Evolutionary conservation across 352 stramenopile species (phyloP).

Genomic region (Phytopythium ostracodes): DNA sequence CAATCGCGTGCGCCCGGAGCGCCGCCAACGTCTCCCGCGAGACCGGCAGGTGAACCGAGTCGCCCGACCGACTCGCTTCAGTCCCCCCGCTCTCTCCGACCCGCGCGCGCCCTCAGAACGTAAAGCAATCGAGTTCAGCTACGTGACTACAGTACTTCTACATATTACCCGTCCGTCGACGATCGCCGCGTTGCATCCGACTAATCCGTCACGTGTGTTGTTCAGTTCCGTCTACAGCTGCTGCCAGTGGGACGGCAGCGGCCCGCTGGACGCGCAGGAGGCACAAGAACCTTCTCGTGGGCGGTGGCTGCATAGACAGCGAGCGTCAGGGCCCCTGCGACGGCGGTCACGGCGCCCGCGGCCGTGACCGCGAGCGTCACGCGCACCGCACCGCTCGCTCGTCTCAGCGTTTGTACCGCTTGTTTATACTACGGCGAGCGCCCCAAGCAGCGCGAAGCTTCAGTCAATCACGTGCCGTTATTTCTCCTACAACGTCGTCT

Average conservation of each 20-base stretch:
- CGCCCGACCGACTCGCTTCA: not conserved
- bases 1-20: not conserved
- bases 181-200: no score
- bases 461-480: not conserved
- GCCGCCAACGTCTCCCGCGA: not conserved
- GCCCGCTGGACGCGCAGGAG: not conserved
- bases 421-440: not conserved
- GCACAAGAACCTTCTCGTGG: conserved; percentile 1
- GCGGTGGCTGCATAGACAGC: not conserved
- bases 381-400: not conserved
- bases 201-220: no score
- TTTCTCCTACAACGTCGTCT: not conserved
- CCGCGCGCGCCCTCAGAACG: not conserved
- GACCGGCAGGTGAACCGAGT: conserved; percentile 5
- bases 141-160: not conserved
- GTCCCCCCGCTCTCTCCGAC: not conserved
- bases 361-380: no score
- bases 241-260: no score
- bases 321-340: no score
- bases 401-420: not conserved
- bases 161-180: no score
- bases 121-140: no score
- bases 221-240: no score
- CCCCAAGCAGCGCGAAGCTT: not conserved
- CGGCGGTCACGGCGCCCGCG: no score